Percentiles rank a stretch among this genome's conserved stretches.
These are phyloP conservation scores for Aspergillus transmontanensis DNA, from an alignment of 2,329 filamentous ascomycete species.

Conservation along the genomic window DNA sequence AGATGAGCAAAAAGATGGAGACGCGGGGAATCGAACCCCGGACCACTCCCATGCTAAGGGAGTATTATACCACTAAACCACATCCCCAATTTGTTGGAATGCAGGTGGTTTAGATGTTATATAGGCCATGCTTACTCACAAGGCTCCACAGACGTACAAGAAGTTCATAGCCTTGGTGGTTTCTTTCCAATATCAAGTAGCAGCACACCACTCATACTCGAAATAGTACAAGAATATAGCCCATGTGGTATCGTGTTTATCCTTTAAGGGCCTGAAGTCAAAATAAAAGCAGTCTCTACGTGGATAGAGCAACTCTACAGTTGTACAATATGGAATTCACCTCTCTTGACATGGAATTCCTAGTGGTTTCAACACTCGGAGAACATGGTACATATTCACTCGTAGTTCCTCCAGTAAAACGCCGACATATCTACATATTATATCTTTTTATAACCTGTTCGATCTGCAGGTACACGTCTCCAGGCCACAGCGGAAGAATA, in stretches of 20 bases:
- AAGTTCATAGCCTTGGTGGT: no score
- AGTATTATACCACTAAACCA: slow-evolving; percentile 3
- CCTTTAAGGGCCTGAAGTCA: neutral
- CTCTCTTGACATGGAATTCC: neutral
- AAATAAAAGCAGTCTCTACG: neutral
- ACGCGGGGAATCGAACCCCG: slow-evolving; percentile 2
- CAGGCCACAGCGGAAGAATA: neutral
- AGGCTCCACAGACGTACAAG: neutral
- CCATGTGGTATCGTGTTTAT: neutral
- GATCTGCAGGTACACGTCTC: neutral
- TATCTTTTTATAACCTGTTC: neutral
- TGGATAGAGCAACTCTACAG: neutral
- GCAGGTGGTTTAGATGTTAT: fast-evolving
- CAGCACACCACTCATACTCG: no score
- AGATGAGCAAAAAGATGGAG: neutral
- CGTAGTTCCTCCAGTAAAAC: neutral
- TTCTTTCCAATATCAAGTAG: no score
- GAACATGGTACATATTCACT: neutral
- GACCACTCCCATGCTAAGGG: slow-evolving; percentile 1
- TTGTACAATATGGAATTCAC: neutral
- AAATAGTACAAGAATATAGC: neutral
- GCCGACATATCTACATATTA: neutral
- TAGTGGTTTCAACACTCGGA: neutral
- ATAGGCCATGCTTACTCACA: fast-evolving
- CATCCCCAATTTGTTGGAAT: neutral